Evolutionary conservation across 371 early-diverging fungal genomes (phyloP).

Genomic region (Polyrhizophydium stewartii): DNA sequence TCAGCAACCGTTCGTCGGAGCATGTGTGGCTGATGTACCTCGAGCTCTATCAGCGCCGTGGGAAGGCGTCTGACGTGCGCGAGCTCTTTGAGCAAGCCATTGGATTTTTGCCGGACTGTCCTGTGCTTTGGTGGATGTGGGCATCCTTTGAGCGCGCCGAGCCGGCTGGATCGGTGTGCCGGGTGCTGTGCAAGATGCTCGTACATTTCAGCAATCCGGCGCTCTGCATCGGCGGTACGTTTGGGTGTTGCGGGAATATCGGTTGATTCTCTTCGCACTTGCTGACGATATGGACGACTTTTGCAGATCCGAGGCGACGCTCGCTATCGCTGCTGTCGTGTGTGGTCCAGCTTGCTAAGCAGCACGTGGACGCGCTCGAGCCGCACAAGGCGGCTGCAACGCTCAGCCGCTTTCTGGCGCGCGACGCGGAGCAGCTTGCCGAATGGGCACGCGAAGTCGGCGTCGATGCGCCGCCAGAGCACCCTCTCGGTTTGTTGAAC

Average conservation of each 20-base stretch:
- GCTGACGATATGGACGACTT: too few relatives aligned
- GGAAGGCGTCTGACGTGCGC: constrained; percentile 12
- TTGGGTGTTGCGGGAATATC: too few relatives aligned
- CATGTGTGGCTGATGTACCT: constrained; percentile 34
- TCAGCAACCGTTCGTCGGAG: constrained; percentile 18
- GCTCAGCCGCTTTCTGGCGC: neutral
- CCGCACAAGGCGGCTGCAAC: neutral
- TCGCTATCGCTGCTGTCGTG: neutral
- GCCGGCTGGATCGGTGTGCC: constrained; percentile 1
- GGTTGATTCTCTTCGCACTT: too few relatives aligned
- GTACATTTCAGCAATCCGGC: neutral
- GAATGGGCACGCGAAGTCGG: neutral
- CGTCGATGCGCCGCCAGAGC: too few relatives aligned
- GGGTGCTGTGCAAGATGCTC: constrained; percentile 21
- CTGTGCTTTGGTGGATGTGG: constrained; percentile 30
- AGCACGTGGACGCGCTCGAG: neutral
- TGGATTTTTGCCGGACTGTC: constrained; percentile 16
- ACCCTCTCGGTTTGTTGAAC: neutral
- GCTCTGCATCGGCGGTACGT: too few relatives aligned
- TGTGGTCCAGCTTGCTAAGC: constrained; percentile 1
- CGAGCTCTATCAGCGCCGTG: constrained; percentile 28
- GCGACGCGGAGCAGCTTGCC: neutral
- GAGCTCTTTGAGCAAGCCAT: constrained; percentile 33
- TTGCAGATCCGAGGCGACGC: neutral
- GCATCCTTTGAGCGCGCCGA: constrained; percentile 20